phyloP scores from a whole-genome alignment of 176 grass and related monocot genomes.

The Ensete ventricosum region DNA sequence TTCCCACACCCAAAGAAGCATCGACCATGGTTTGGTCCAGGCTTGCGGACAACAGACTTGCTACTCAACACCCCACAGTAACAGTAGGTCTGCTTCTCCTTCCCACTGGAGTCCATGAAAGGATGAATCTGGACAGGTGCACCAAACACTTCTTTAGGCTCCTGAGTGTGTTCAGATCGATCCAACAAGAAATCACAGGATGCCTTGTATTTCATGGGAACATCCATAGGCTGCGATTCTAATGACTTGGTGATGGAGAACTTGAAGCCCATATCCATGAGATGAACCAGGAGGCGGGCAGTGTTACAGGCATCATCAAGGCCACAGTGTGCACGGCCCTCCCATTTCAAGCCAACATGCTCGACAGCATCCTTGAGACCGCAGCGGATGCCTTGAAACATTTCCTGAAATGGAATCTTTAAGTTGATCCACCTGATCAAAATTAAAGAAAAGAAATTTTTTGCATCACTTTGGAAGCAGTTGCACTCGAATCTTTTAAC shows the following conservation, averaged over 20 bases:
- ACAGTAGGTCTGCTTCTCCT: constrained; percentile 52
- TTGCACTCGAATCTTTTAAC: background rate
- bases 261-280: constrained; percentile 83
- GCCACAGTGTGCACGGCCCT: constrained; percentile 87
- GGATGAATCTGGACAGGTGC: constrained; percentile 34
- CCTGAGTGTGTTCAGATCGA: constrained; percentile 21
- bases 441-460: background rate
- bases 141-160: constrained; percentile 26
- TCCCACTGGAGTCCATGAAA: constrained; percentile 16
- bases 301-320: constrained; percentile 93
- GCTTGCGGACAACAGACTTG: constrained; percentile 57
- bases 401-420: constrained; percentile 84
- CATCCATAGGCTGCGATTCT: constrained; percentile 26
- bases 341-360: constrained; percentile 77
- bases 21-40: constrained; percentile 65
- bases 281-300: constrained; percentile 59
- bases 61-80: constrained; percentile 71
- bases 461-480: background rate
- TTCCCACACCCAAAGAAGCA: constrained; percentile 87
- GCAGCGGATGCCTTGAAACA: constrained; percentile 59
- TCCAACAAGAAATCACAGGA: constrained; percentile 22
- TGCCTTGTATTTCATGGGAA: constrained; percentile 25
- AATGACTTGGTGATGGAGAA: constrained; percentile 85
- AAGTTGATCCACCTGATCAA: constrained; percentile 86
- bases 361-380: constrained; percentile 86